Conservation (phyloP, 176 grass and related monocot genomes). For the Oryza glumipatula region DNA sequence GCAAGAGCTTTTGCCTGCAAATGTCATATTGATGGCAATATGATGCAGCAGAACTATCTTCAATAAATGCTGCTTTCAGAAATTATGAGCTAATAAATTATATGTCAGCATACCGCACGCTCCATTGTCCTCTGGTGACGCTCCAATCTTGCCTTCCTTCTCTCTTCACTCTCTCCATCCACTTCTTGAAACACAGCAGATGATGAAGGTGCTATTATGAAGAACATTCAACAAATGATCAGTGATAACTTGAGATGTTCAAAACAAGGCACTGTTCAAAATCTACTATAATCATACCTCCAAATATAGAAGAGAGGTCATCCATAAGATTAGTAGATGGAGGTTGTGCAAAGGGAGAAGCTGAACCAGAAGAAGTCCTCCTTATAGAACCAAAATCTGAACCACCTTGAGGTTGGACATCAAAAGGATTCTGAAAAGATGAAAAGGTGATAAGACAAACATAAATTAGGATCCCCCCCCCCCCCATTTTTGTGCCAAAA, state of each 20-base stretch:
- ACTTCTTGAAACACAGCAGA: conserved; percentile 75
- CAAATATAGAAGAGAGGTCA: conserved; percentile 75
- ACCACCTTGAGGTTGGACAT: conserved; percentile 56
- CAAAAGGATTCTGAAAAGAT: conserved; percentile 64
- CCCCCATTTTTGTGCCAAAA: background rate
- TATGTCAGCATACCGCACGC: conserved; percentile 51
- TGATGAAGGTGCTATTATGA: conserved; percentile 60
- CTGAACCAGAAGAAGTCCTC: conserved; percentile 46
- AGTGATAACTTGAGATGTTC: background rate
- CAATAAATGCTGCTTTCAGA: conserved; percentile 30
- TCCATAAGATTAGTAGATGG: conserved; percentile 70
- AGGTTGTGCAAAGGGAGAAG: conserved; percentile 45
- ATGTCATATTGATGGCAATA: conserved; percentile 5
- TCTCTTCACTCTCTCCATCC: conserved; percentile 67
- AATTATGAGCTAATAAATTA: conserved; percentile 21
- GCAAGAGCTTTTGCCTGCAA: conserved; percentile 75
- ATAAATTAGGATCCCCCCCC: background rate
- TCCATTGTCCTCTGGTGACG: conserved; percentile 67
- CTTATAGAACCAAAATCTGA: conserved; percentile 37
- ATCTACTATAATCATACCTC: conserved; percentile 53
- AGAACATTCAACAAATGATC: conserved; percentile 17
- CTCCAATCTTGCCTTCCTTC: conserved; percentile 69
- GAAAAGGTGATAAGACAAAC: conserved; percentile 25
- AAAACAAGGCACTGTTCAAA: background rate
- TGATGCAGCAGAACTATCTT: background rate